These are phyloP conservation scores for Yamadazyma kanchanaburiensis DNA, from an alignment of 1,139 yeast genomes.

Conservation along the genomic window DNA sequence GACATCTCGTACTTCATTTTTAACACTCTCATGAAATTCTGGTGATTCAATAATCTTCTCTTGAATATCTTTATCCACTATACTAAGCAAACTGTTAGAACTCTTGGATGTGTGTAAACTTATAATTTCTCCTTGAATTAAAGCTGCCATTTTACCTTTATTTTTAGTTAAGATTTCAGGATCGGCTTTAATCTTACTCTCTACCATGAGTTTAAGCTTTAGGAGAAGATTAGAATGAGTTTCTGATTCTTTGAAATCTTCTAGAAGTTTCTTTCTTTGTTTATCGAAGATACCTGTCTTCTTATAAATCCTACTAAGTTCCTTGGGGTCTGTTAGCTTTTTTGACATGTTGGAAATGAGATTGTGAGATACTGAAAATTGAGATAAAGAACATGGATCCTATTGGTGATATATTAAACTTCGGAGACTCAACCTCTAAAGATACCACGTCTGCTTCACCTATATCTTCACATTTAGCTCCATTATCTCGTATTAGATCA, in stretches of 20 bases:
- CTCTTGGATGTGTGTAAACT: conserved; percentile 16
- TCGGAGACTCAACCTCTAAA: conserved; percentile 10
- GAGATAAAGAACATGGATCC: too few species aligned
- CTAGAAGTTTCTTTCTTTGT: conserved; percentile 40
- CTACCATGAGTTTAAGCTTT: conserved; percentile 43
- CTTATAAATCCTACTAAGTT: conserved; percentile 43
- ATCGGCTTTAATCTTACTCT: conserved; percentile 45
- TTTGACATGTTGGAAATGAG: too few species aligned
- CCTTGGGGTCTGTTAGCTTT: conserved; percentile 37
- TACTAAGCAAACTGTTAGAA: conserved; percentile 23
- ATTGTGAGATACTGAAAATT: too few species aligned
- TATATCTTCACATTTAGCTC: conserved; percentile 6
- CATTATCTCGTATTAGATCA: conserved; percentile 7
- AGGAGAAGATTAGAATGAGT: conserved; percentile 40
- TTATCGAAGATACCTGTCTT: conserved; percentile 50
- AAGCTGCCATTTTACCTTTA: conserved; percentile 50
- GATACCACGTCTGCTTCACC: conserved; percentile 1
- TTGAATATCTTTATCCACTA: conserved; percentile 46
- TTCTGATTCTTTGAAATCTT: conserved; percentile 42
- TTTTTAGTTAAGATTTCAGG: conserved; percentile 49
- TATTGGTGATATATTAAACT: too few species aligned
- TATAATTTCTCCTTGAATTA: conserved; percentile 49
- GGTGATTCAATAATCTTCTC: conserved; percentile 45
- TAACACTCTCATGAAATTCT: conserved; percentile 33
- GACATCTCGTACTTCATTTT: conserved; percentile 33